These are phyloP conservation scores for Mycena pura DNA, from an alignment of 768 basidiomycete species.

Conservation along the genomic window DNA sequence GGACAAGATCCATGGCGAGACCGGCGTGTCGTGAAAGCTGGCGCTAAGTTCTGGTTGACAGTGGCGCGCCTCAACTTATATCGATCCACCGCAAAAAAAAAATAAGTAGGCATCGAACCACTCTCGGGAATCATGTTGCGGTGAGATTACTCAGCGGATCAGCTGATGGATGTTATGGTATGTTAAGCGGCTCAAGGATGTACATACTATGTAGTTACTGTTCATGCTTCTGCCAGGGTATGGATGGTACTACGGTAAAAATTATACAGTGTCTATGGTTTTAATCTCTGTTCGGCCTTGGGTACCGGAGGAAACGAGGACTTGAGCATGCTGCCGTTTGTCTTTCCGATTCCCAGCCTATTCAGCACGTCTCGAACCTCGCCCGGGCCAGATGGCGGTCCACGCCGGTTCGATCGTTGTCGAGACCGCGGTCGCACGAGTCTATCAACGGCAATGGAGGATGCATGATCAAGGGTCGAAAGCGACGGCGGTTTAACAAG, in stretches of 20 bases:
- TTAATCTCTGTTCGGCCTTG: constrained; percentile 31
- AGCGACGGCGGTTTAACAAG: constrained; percentile 73
- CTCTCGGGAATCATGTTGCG: too few relatives aligned
- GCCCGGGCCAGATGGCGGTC: constrained; percentile 56
- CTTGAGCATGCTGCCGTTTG: constrained; percentile 67
- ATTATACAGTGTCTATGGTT: constrained; percentile 12
- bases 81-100: too few relatives aligned
- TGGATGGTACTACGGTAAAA: background rate
- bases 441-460: constrained; percentile 51
- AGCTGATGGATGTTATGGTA: too few relatives aligned
- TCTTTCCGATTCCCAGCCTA: constrained; percentile 83
- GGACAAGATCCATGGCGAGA: constrained; percentile 81
- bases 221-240: too few relatives aligned
- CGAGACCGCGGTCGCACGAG: constrained; percentile 44
- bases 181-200: too few relatives aligned
- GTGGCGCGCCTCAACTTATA: too few relatives aligned
- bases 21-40: background rate
- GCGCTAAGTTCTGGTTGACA: too few relatives aligned
- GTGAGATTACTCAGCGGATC: too few relatives aligned
- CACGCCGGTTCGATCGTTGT: constrained; percentile 60
- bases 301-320: constrained; percentile 70
- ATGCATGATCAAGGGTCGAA: constrained; percentile 76
- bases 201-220: too few relatives aligned
- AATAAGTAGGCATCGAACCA: too few relatives aligned
- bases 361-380: constrained; percentile 86